phyloP scores from a whole-genome alignment of 1,139 yeast genomes.

The Sugiyamaella sp. region DNA sequence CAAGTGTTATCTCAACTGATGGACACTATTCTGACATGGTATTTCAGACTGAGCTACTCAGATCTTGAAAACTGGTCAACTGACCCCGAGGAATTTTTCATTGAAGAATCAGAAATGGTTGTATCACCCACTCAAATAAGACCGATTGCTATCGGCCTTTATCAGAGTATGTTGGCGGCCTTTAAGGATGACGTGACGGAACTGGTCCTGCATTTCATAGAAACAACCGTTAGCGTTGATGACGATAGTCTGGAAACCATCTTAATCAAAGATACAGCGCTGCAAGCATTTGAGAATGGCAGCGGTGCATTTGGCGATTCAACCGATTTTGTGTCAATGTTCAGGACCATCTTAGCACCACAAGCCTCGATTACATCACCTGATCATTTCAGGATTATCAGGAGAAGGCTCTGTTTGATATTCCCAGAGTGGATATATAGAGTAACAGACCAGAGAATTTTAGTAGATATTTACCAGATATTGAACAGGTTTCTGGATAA shows the following conservation, averaged over 20 bases:
- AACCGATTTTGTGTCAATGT: conserved; percentile 64
- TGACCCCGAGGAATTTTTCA: conserved; percentile 93
- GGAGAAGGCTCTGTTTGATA: conserved; percentile 75
- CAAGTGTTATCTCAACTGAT: conserved; percentile 60
- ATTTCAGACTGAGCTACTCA: conserved; percentile 67
- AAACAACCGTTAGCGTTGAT: conserved; percentile 51
- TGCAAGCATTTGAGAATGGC: conserved; percentile 80
- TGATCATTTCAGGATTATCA: conserved; percentile 60
- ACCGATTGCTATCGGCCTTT: conserved; percentile 86
- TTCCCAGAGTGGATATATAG: conserved; percentile 75
- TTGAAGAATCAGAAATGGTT: conserved; percentile 73
- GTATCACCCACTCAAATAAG: conserved; percentile 86
- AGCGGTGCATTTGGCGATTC: conserved; percentile 64
- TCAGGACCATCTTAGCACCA: conserved; percentile 65
- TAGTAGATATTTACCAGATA: conserved; percentile 63
- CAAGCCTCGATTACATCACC: conserved; percentile 48
- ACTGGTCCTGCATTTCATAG: conserved; percentile 64
- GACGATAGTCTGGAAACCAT: conserved; percentile 46
- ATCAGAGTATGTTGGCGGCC: conserved; percentile 68
- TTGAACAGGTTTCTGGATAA: conserved; percentile 44
- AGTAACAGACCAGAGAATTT: conserved; percentile 53
- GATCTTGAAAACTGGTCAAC: conserved; percentile 80
- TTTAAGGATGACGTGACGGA: conserved; percentile 66
- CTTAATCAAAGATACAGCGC: conserved; percentile 73
- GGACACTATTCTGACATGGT: conserved; percentile 69